These are phyloP conservation scores for Phytophthora fragariaefolia DNA, from an alignment of 352 stramenopile species.

Conservation along the genomic window DNA sequence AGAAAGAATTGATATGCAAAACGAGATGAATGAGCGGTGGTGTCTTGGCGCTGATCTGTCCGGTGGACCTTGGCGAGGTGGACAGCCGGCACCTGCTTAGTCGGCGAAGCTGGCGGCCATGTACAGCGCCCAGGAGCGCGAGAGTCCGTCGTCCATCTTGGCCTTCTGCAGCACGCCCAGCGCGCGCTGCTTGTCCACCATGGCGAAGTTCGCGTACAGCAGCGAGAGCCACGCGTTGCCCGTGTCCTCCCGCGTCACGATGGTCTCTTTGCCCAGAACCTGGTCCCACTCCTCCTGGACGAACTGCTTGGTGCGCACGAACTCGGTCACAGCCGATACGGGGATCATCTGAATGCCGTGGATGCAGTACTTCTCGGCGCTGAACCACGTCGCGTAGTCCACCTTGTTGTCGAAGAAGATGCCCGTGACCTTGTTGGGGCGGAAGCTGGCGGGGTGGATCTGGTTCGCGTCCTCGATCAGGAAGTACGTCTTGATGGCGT, in stretches of 20 bases:
- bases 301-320: slow-evolving; percentile 60
- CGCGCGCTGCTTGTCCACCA: slow-evolving; percentile 58
- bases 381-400: slow-evolving; percentile 83
- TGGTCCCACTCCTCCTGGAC: slow-evolving; percentile 69
- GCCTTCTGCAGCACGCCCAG: slow-evolving; percentile 57
- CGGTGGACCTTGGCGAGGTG: not conserved
- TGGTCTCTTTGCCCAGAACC: slow-evolving; percentile 55
- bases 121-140: slow-evolving; percentile 77
- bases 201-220: slow-evolving; percentile 68
- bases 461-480: slow-evolving; percentile 53
- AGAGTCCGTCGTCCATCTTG: slow-evolving; percentile 76
- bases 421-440: slow-evolving; percentile 75
- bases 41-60: no score
- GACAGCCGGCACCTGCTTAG: slow-evolving; percentile 9
- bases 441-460: slow-evolving; percentile 57
- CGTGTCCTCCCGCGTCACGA: slow-evolving; percentile 52
- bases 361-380: slow-evolving; percentile 75
- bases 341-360: slow-evolving; percentile 86
- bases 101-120: slow-evolving; percentile 60
- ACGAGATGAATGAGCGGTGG: no score
- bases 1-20: not conserved
- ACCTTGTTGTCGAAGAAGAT: slow-evolving; percentile 85
- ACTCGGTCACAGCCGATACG: slow-evolving; percentile 66
- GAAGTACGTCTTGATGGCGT: slow-evolving; percentile 70
- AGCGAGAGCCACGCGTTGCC: slow-evolving; percentile 56